A percentile compares a stretch with the other conserved stretches of the same genome.
Evolutionary conservation across 2,329 filamentous ascomycete species (phyloP).

Genomic region (Mariannaea sp.): DNA sequence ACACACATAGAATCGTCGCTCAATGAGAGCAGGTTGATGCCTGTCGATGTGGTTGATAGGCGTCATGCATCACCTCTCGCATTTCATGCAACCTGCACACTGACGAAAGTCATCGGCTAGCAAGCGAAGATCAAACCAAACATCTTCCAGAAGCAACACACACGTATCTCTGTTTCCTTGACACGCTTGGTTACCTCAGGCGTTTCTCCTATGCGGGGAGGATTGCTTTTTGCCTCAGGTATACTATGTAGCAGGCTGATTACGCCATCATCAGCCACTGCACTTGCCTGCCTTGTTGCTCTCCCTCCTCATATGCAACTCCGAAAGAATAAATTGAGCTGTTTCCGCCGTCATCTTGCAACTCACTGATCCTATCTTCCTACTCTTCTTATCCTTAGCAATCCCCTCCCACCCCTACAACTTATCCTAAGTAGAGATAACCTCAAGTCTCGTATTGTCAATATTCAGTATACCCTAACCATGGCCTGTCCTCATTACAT

Average conservation of each 20-base stretch:
- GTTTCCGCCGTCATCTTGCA: not conserved
- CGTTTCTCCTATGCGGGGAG: too few relatives aligned
- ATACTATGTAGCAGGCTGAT: conserved; percentile 1
- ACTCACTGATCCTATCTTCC: not conserved
- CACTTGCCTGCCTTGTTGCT: conserved; percentile 3
- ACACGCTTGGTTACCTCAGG: too few relatives aligned
- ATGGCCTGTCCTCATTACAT: conserved; percentile 45
- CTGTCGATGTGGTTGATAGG: not conserved
- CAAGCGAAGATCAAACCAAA: not conserved
- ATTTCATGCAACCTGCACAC: conserved; percentile 13
- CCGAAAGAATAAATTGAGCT: not conserved
- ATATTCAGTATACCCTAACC: not conserved
- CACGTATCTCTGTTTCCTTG: too few relatives aligned
- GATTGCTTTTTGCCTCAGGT: conserved; percentile 12
- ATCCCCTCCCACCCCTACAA: not conserved
- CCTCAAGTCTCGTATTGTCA: not conserved
- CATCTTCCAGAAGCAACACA: too few relatives aligned
- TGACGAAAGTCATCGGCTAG: not conserved
- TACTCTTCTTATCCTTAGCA: not conserved
- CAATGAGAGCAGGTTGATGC: not conserved
- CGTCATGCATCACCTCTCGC: conserved; percentile 12
- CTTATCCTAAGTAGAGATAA: not conserved
- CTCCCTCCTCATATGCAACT: not conserved
- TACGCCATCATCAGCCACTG: conserved; percentile 2
- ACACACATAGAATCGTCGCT: not conserved